These are phyloP conservation scores for Mollisiaceae sp. DNA, from an alignment of 2,329 filamentous ascomycete species.

Conservation along the genomic window DNA sequence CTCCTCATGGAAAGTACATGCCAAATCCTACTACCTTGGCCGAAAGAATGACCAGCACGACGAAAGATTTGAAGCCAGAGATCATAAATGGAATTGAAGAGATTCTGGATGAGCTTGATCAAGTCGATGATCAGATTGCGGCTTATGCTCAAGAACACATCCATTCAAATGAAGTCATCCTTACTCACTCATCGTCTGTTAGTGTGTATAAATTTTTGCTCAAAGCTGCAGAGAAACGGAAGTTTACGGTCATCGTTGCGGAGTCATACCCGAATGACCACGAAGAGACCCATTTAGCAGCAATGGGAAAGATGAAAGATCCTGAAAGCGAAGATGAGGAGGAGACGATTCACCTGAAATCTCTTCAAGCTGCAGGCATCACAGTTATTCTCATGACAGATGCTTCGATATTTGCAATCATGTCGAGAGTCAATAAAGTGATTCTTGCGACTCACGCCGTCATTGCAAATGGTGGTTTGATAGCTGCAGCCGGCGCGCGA, in stretches of 20 bases:
- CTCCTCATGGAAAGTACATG: conserved; percentile 49
- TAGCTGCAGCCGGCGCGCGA: conserved; percentile 83
- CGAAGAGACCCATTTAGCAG: conserved; percentile 63
- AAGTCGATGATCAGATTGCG: conserved; percentile 92
- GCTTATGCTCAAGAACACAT: conserved; percentile 89
- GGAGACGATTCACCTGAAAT: conserved; percentile 69
- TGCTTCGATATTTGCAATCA: conserved; percentile 86
- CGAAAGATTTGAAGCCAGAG: conserved; percentile 81
- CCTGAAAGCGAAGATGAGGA: conserved; percentile 46
- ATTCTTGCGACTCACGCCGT: conserved; percentile 88
- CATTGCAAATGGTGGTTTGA: conserved; percentile 83
- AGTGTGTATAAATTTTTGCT: conserved; percentile 91
- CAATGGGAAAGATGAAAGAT: conserved; percentile 61
- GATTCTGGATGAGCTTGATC: conserved; percentile 92
- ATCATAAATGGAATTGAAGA: conserved; percentile 94
- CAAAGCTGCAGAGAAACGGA: conserved; percentile 84
- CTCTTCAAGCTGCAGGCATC: conserved; percentile 77
- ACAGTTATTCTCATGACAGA: conserved; percentile 85
- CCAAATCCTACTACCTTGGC: conserved; percentile 38
- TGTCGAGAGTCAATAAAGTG: conserved; percentile 95
- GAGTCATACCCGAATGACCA: conserved; percentile 75
- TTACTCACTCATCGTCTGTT: conserved; percentile 84
- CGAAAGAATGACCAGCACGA: conserved; percentile 38
- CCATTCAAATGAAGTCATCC: conserved; percentile 88
- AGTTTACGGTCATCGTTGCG: conserved; percentile 88